phyloP scores from a whole-genome alignment of 441 rosid species.

The Metrosideros polymorpha region DNA sequence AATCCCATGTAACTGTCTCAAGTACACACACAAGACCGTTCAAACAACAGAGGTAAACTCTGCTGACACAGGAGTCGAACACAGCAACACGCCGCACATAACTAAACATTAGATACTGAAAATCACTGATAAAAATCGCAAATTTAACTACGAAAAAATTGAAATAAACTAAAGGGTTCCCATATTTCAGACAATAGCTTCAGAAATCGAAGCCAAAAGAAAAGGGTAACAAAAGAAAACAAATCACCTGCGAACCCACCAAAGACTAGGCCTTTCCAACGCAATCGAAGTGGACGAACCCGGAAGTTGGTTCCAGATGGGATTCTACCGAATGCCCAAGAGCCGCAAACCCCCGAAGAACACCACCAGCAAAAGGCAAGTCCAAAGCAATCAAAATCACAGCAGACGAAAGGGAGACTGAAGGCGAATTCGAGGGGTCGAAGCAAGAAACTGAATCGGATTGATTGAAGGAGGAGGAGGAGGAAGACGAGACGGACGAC shows the following conservation, averaged over 20 bases:
- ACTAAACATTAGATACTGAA: background rate
- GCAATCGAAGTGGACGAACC: background rate
- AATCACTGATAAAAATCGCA: background rate
- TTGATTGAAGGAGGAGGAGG: background rate
- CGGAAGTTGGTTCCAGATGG: background rate
- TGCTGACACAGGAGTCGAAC: background rate
- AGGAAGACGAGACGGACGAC: background rate
- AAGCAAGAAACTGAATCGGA: background rate
- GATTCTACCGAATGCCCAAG: background rate
- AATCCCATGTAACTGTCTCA: background rate
- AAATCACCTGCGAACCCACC: background rate
- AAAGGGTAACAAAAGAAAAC: background rate
- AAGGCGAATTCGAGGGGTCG: background rate
- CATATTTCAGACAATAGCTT: background rate
- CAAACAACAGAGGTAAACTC: background rate
- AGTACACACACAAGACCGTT: background rate
- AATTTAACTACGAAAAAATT: background rate
- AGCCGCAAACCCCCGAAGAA: background rate
- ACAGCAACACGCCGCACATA: background rate
- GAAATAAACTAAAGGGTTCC: background rate
- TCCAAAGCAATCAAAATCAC: background rate
- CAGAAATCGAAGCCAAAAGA: background rate
- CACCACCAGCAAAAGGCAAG: background rate
- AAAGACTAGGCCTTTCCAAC: background rate
- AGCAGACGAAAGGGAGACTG: background rate